Conservation (phyloP, 345 rosid species). For the Eucalyptus tenuipes region DNA sequence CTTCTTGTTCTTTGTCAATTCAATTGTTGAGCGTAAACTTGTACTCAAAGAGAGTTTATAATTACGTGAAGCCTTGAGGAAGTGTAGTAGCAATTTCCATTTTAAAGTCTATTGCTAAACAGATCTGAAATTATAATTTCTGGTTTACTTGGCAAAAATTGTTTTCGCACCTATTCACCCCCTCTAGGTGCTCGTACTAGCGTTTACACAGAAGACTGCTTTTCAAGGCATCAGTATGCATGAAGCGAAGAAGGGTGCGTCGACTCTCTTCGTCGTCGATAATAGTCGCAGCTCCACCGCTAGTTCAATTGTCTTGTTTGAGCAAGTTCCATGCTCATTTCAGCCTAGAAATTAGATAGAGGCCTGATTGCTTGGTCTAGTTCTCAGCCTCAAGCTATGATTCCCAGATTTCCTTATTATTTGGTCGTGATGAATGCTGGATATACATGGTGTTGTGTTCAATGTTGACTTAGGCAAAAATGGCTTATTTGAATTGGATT, state of each 20-base stretch:
- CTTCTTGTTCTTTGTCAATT: too few relatives aligned
- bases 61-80: too few relatives aligned
- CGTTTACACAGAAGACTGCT: constrained; percentile 56
- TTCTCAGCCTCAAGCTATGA: not conserved
- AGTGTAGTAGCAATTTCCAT: too few relatives aligned
- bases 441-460: not conserved
- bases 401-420: not conserved
- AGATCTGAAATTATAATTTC: too few relatives aligned
- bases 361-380: not conserved
- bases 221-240: constrained; percentile 59
- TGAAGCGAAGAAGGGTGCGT: constrained; percentile 41
- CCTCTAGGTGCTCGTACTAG: too few relatives aligned
- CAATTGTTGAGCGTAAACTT: too few relatives aligned
- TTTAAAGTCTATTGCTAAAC: too few relatives aligned
- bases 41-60: too few relatives aligned
- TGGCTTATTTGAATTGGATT: not conserved
- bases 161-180: too few relatives aligned
- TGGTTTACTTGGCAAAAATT: too few relatives aligned
- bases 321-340: too few relatives aligned
- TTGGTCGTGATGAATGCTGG: not conserved
- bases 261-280: constrained; percentile 20
- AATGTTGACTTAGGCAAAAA: not conserved
- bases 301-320: not conserved
- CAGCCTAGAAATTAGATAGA: not conserved
- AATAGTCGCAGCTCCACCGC: not conserved